A percentile compares a stretch with the other conserved stretches of the same genome.
These are phyloP conservation scores for Penicillium longicatenatum DNA, from an alignment of 495 filamentous ascomycete species.

Conservation along the genomic window DNA sequence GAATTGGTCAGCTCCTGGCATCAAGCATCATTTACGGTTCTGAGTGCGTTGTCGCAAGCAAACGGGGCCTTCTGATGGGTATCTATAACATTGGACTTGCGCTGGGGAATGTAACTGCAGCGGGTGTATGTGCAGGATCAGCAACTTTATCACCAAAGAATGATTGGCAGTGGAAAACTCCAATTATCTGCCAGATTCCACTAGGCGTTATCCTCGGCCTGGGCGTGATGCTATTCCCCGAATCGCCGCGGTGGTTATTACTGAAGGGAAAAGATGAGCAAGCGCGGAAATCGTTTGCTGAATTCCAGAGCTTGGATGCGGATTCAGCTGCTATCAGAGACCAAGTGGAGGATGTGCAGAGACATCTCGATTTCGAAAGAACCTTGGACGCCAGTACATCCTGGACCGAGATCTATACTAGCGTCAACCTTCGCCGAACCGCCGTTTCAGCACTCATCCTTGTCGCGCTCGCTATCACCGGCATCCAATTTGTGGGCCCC, in stretches of 20 bases:
- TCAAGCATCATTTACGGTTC: conserved; percentile 29
- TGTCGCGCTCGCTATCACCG: conserved; percentile 27
- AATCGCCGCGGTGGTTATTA: conserved; percentile 34
- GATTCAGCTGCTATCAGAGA: conserved; percentile 18
- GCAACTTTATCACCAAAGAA: conserved; percentile 20
- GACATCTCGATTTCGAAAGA: conserved; percentile 24
- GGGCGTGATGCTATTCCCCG: conserved; percentile 31
- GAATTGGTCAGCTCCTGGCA: conserved; percentile 27
- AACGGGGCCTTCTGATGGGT: conserved; percentile 27
- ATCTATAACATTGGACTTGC: conserved; percentile 33
- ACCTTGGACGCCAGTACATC: conserved; percentile 9
- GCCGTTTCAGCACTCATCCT: conserved; percentile 26
- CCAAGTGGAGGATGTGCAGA: conserved; percentile 25
- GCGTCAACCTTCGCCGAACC: conserved; percentile 24
- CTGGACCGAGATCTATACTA: conserved; percentile 25
- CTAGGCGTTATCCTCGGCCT: conserved; percentile 27
- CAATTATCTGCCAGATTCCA: conserved; percentile 33
- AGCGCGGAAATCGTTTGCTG: conserved; percentile 25
- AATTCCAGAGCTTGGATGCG: conserved; percentile 19
- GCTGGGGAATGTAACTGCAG: conserved; percentile 25
- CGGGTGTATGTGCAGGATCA: conserved; percentile 29
- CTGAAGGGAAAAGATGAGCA: conserved; percentile 23
- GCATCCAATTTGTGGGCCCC: conserved; percentile 31
- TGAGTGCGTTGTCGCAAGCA: conserved; percentile 28
- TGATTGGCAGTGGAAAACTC: conserved; percentile 35